Conservation (phyloP, 2,329 filamentous ascomycete species). For the Bisporella sp. region DNA sequence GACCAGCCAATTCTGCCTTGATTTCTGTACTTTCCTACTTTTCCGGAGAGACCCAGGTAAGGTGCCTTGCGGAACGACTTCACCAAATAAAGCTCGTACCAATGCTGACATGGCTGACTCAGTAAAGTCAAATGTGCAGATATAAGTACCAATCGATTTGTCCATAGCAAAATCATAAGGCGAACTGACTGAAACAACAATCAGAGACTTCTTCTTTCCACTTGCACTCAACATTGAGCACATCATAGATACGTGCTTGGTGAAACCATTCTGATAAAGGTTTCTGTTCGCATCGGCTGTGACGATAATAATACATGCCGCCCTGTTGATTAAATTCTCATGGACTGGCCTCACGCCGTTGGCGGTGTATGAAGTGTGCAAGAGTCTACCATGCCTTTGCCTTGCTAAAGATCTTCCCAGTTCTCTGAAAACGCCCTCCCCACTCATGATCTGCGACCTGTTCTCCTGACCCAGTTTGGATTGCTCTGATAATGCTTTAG, state of each 20-base stretch:
- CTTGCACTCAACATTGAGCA: constrained; percentile 74
- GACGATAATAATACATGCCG: constrained; percentile 80
- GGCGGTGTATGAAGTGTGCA: constrained; percentile 92
- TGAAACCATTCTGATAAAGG: constrained; percentile 88
- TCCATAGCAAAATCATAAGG: constrained; percentile 97
- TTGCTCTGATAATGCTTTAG: constrained; percentile 58
- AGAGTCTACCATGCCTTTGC: constrained; percentile 74
- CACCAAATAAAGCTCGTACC: constrained; percentile 77
- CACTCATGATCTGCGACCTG: constrained; percentile 69
- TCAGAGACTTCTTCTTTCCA: constrained; percentile 79
- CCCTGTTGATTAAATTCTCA: constrained; percentile 84
- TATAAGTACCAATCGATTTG: constrained; percentile 79
- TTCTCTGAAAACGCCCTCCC: constrained; percentile 87
- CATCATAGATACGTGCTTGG: constrained; percentile 94
- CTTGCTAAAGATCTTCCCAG: constrained; percentile 82
- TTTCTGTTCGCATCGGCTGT: constrained; percentile 94
- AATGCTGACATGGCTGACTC: constrained; percentile 83
- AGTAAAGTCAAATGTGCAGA: constrained; percentile 95
- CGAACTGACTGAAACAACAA: constrained; percentile 89
- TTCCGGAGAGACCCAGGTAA: constrained; percentile 73
- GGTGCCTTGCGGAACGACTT: constrained; percentile 52
- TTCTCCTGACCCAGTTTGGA: constrained; percentile 36
- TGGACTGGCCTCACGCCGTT: constrained; percentile 90
- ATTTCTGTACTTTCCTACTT: constrained; percentile 79
- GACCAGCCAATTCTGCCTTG: constrained; percentile 91